Base-by-base conservation (phyloP, 768 basidiomycete species). In the Leucocoprinus birnbaumii region DNA sequence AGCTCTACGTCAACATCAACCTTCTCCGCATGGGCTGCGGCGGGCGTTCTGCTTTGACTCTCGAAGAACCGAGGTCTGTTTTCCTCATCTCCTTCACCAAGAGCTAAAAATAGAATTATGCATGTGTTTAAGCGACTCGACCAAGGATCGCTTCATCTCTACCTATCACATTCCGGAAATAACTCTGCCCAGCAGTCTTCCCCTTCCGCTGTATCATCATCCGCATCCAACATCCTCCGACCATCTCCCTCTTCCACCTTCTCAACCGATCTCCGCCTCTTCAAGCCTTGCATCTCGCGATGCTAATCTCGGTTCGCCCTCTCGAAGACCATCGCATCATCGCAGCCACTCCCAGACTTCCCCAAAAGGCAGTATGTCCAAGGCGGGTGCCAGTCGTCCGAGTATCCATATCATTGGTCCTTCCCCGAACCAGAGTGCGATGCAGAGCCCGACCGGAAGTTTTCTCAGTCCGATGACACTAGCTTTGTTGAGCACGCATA, bases 21-120 rank as follows among this genome's bases (percentile, higher is more conserved):
- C 76, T 94, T 19, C 76, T 91, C 41, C 81, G 91, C n/a, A 85
- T 91, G 82, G 91, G 89, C 2, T 88, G 87, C 64, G 85, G 85
- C 48, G 88, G 89, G n/a, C 80, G 91, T 41, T 74, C 68, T 19
- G 91, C 88, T 0, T 73, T 94, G 47, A 87, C 87, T 14, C 80
- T 94, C 27, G 84, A 91, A 60, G 84, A 89, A 60, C 86, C 90
- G 9, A 85, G 82, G 86, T 83, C 58, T 49, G 71, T 65, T 55
- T 16, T 27, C 37, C 53, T 48, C 56, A 45, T 19, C 56, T 25
- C 43, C 45, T 48, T 24, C 47, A 31, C 31, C 31, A 3, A 51
- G 19, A 19, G 22, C 8, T 52, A 34, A 43, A 31, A 38, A 53
- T 46, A 35, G 3, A n/a, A 35, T 11, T 22, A 11, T 27, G 7